Evolutionary conservation across 139 green algal genomes (phyloP).

Genomic region (Spirogloea muscicola): DNA sequence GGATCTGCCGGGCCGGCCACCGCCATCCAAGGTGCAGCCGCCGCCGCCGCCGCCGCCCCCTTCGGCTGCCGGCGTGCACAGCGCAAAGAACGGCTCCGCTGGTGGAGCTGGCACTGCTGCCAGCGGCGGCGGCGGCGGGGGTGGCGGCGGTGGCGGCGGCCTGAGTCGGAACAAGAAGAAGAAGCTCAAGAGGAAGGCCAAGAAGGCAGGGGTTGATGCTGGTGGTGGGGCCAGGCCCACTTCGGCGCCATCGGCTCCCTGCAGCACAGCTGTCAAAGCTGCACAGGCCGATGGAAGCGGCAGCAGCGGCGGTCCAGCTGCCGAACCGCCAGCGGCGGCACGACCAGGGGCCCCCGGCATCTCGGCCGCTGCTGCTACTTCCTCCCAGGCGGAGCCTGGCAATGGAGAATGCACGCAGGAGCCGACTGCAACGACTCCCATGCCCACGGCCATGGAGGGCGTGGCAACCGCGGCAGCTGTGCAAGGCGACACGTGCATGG

Average conservation of each 20-base stretch:
- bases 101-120: background rate
- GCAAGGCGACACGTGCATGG: too few relatives aligned
- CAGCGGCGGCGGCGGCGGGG: background rate
- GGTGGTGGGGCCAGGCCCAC: background rate
- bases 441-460: too few relatives aligned
- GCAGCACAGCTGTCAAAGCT: background rate
- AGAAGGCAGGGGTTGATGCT: slow-evolving; percentile 15
- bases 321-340: background rate
- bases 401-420: too few relatives aligned
- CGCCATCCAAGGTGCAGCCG: slow-evolving; percentile 4
- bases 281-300: slow-evolving; percentile 2
- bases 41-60: too few relatives aligned
- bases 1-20: too few relatives aligned
- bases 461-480: too few relatives aligned
- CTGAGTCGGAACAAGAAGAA: slow-evolving; percentile 44
- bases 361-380: too few relatives aligned
- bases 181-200: slow-evolving; percentile 30
- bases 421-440: too few relatives aligned
- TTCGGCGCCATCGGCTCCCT: background rate
- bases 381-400: too few relatives aligned
- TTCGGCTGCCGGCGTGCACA: too few relatives aligned
- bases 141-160: background rate
- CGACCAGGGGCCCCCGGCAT: too few relatives aligned
- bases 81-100: background rate
- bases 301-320: background rate